A percentile compares a stretch with the other conserved stretches of the same genome.
phyloP scores from a whole-genome alignment of 805 yeast genomes.

The Suhomyces xylopsoci region DNA sequence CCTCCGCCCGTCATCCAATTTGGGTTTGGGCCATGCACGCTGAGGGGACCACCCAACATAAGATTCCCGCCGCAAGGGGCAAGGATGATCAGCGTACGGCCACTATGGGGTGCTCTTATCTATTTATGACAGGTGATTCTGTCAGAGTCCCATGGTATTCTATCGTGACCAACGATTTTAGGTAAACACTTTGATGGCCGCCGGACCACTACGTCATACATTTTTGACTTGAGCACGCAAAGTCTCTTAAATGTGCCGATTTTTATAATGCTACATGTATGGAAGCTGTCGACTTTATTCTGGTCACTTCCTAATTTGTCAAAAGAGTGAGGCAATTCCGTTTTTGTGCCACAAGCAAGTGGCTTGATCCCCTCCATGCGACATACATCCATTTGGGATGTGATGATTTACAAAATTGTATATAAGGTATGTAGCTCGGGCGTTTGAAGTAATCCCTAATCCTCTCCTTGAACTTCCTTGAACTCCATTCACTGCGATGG shows the following conservation, averaged over 20 bases:
- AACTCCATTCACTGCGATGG: not conserved
- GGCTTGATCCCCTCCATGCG: slow-evolving; percentile 1
- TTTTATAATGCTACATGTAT: not conserved
- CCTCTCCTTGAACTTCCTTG: not conserved
- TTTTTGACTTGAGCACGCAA: not conserved
- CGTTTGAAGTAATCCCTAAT: not conserved
- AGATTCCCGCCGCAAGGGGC: not conserved
- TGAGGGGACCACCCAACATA: not conserved
- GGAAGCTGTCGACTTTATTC: not conserved
- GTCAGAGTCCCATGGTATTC: not conserved
- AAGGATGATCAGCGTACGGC: not conserved
- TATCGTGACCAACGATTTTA: not conserved
- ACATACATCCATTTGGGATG: not conserved
- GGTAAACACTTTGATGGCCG: not conserved
- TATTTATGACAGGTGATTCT: not conserved
- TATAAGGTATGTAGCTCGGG: not conserved
- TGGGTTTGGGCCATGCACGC: not conserved
- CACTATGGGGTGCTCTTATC: not conserved
- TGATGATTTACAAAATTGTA: not conserved
- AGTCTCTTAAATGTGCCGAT: not conserved
- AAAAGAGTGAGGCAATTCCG: not conserved
- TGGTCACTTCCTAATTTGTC: not conserved
- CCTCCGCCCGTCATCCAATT: not conserved
- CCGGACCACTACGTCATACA: not conserved
- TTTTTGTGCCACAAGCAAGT: slow-evolving; percentile 1